Percentiles rank a stretch among this genome's conserved stretches.
phyloP scores from a whole-genome alignment of 495 filamentous ascomycete genomes.

The Penicillium ochrochloron region DNA sequence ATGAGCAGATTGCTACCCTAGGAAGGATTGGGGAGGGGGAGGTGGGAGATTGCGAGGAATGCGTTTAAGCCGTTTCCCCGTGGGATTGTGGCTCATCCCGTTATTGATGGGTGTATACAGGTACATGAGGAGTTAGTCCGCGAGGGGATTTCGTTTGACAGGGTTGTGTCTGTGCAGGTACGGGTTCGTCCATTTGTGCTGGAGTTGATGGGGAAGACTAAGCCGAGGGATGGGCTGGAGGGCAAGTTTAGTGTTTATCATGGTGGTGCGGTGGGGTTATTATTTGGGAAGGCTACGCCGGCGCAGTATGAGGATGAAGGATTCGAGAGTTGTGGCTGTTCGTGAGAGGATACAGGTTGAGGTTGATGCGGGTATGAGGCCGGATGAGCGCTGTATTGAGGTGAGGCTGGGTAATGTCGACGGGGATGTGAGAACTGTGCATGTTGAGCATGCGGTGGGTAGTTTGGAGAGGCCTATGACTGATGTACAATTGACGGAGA shows the following conservation, averaged over 20 bases:
- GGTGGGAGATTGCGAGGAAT: background rate
- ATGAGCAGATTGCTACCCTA: background rate
- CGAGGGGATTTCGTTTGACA: background rate
- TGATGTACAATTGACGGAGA: slow-evolving; percentile 46
- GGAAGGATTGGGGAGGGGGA: too few relatives aligned
- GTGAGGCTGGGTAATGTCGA: slow-evolving; percentile 39
- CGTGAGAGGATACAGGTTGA: too few relatives aligned
- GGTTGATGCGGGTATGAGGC: too few relatives aligned
- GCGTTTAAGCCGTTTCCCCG: background rate
- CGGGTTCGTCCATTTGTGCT: background rate
- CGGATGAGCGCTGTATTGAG: slow-evolving; percentile 40
- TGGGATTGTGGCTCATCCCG: background rate
- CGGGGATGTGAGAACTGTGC: slow-evolving; percentile 20
- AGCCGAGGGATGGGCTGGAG: background rate
- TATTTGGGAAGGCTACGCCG: too few relatives aligned
- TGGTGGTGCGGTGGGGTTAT: too few relatives aligned
- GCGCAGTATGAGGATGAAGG: too few relatives aligned
- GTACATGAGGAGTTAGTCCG: background rate
- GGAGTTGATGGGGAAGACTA: background rate
- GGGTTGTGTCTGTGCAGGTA: background rate
- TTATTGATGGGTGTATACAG: background rate
- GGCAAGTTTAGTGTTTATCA: background rate
- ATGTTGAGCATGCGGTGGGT: slow-evolving; percentile 55
- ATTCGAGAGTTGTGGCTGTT: too few relatives aligned
- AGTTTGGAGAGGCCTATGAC: slow-evolving; percentile 54